Conservation (phyloP, 768 basidiomycete species). For the Boletus rufocinnamomeus region DNA sequence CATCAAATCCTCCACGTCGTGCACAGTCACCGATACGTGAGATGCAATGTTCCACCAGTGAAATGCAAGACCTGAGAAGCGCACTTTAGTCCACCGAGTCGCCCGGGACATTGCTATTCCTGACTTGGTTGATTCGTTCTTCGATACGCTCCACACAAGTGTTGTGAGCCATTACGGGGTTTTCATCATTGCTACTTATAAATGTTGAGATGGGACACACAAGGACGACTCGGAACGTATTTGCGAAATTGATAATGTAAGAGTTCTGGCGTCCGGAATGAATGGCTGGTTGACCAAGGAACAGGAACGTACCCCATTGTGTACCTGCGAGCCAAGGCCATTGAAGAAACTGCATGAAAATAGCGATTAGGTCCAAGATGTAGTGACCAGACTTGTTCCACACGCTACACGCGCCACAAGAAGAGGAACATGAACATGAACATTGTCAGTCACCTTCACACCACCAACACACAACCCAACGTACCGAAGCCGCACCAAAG, state of each 20-base stretch:
- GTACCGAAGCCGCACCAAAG: too few relatives aligned
- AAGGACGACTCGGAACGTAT: conserved; percentile 28
- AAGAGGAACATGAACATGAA: neutral
- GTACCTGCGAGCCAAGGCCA: conserved; percentile 12
- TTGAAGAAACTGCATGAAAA: neutral
- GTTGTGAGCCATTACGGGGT: conserved; percentile 40
- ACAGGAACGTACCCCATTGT: conserved; percentile 1
- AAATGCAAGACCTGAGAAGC: neutral
- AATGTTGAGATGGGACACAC: too few relatives aligned
- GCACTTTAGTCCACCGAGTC: conserved; percentile 24
- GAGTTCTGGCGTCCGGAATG: conserved; percentile 20
- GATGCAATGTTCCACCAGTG: neutral
- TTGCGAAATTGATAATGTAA: conserved; percentile 35
- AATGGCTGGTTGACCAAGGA: neutral
- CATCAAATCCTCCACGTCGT: conserved; percentile 5
- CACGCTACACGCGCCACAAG: neutral
- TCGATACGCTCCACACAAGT: conserved; percentile 48
- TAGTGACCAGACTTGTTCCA: neutral
- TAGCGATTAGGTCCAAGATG: neutral
- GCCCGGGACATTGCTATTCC: conserved; percentile 27
- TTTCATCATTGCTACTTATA: conserved; percentile 34
- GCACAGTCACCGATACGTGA: neutral
- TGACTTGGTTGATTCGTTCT: conserved; percentile 33
- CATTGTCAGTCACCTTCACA: too few relatives aligned
- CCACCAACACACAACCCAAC: too few relatives aligned